Evolutionary conservation across 345 rosid species (phyloP), one percentile per base, ranked within the genome.

Genomic region (Heritiera fomes): DNA sequence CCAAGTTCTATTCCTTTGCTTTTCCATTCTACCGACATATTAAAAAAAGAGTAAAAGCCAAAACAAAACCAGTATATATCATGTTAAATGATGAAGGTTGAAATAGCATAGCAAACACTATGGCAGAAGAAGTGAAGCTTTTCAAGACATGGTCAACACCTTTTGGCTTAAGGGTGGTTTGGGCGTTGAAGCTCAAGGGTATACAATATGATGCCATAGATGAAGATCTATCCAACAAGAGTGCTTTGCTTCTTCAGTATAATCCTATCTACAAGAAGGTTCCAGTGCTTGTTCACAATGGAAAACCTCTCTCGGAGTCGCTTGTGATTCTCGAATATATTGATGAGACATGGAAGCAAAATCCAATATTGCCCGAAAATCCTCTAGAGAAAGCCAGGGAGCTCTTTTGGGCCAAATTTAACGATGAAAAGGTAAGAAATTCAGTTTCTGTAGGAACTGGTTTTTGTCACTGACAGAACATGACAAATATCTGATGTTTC

Each of bases 121-220:
- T 75, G 77, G 34, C 66, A 11, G 68, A 75, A 71, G 13, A 75
- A 62, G 80, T 86, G 62, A 81, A 79, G 83, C 34, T 86, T 23
- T 76, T 81, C 0, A 81, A 72, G 13, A 8, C 74, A 9, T 1
- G 18, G 10, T 0, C 5, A 30, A 83, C 79, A 80, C 20, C 41
- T 10, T 79, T 77, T 62, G 78, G 85, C 61, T 34, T 62, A 23
- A 83, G 85, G 43, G 49, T 83, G 7, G 82, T 79, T 71, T 81
- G 86, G 85, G 88, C 86, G 3, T 59, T 83, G 32, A 75, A 70
- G 77, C 79, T 83, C 8, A 86, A 86, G 78, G 86, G 81, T 4
- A 75, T 81, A 12, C 72, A 77, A 13, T 81, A 81, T 52, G 84
- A 85, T 7, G 77, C 72, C 13, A 17, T 78, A 0, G 77, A 75